Base-by-base conservation (phyloP, 352 stramenopile species). In the Phytophthora nicotianae region DNA sequence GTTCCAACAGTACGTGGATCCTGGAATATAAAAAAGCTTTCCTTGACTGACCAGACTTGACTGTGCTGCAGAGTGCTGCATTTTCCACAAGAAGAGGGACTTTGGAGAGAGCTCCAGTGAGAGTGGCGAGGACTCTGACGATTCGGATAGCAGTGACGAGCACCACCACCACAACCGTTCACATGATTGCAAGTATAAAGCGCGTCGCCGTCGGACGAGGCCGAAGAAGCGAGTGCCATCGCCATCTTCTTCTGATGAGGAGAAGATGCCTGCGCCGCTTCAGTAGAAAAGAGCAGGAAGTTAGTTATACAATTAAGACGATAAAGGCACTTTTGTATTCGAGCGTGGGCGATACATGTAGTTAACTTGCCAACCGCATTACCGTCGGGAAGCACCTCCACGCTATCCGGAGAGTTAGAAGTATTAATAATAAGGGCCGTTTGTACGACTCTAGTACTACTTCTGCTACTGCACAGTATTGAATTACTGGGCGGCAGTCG, bases 81-180 rank as follows among this genome's bases (percentile, higher is more conserved):
- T 98, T 41, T 98, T 97, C 70, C 90, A 97, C 84, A 97, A 97
- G 76, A 93, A 91, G 57, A 81, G 88, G 43, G 75, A 88, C 43
- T 98, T 97, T 60, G 90, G 87, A 17, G 90, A 97, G 70, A 97
- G 89, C 71, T 97, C 89, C 24, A 96, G 89, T 45, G 91, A 97
- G 66, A 97, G 89, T 56, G 83, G 81, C 19, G 88, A 90, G 37
- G 86, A 94, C 57, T 91, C 83, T 43, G 85, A 90, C 51, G 58
- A 77, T 16, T 77, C 77, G 46, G 50, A 52, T 50, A 49, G 47
- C 19, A 41, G 27, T 13, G 27, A 38, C 4, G 61, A 68, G 5
- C 49, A 74, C 37, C 51, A 68, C 33, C 70, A 70, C 51, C 33
- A 73, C 4, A 58, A 64, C 8, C 62, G 66, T 45, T 51, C 62